phyloP scores from a whole-genome alignment of 2,329 filamentous ascomycete species.

The Aureobasidium subglaciale region DNA sequence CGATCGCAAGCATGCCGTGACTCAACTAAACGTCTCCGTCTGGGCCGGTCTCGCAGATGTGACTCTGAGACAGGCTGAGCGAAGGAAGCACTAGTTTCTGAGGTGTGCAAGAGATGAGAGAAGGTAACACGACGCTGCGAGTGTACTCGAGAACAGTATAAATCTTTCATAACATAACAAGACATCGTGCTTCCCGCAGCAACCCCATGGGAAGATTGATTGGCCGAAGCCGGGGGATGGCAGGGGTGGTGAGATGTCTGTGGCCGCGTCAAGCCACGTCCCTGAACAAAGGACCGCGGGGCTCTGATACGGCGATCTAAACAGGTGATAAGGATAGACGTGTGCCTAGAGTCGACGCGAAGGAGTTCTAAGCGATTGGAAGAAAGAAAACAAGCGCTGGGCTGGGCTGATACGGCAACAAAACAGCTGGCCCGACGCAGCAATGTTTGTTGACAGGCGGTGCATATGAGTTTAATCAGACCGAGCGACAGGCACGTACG shows the following conservation, averaged over 20 bases:
- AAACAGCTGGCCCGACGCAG: conserved; percentile 2
- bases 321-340: conserved; percentile 11
- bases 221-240: conserved; percentile 9
- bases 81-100: conserved; percentile 5
- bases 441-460: conserved; percentile 14
- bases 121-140: neutral
- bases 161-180: conserved; percentile 9
- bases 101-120: neutral
- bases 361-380: conserved; percentile 11
- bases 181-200: conserved; percentile 4
- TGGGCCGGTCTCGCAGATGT: neutral
- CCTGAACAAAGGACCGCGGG: conserved; percentile 4
- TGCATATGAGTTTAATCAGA: conserved; percentile 2
- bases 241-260: conserved; percentile 14
- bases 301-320: conserved; percentile 10
- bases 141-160: neutral
- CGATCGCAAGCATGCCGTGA: neutral
- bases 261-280: conserved; percentile 1
- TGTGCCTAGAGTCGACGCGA: neutral
- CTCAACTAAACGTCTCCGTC: neutral
- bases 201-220: conserved; percentile 4
- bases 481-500: neutral
- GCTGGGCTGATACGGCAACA: conserved; percentile 8
- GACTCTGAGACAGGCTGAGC: neutral
- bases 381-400: neutral